Percentiles rank a stretch among this genome's conserved stretches.
Evolutionary conservation across 306 rosid species (phyloP).

Genomic region (Quercus mongolica): DNA sequence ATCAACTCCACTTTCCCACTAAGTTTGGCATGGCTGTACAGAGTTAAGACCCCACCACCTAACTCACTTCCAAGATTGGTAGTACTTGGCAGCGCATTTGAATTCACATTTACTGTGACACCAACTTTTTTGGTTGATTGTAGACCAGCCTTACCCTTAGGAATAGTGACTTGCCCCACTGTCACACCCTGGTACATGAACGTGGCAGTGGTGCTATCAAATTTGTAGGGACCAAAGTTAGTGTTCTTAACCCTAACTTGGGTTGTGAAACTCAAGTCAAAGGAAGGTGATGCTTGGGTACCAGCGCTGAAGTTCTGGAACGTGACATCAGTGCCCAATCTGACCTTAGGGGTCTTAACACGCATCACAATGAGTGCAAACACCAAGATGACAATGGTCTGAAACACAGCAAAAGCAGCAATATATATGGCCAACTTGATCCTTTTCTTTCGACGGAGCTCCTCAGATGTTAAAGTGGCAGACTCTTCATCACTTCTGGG

Average conservation of each 20-base stretch:
- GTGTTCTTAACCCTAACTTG: constrained; percentile 25
- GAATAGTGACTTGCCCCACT: constrained; percentile 19
- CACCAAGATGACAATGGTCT: not conserved
- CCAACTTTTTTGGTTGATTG: constrained; percentile 19
- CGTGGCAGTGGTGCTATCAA: not conserved
- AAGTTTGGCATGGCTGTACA: constrained; percentile 16
- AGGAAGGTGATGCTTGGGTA: not conserved
- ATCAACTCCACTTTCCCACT: constrained; percentile 26
- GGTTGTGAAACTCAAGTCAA: constrained; percentile 20
- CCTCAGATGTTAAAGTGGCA: not conserved
- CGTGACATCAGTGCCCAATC: not conserved
- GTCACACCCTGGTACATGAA: constrained; percentile 13
- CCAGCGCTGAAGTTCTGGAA: constrained; percentile 1
- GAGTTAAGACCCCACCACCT: constrained; percentile 5
- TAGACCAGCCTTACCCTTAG: constrained; percentile 17
- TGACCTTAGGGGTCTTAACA: constrained; percentile 4
- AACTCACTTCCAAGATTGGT: constrained; percentile 19
- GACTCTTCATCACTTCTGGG: constrained; percentile 2
- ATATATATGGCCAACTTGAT: constrained; percentile 8
- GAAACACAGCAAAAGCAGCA: not conserved
- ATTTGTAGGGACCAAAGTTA: constrained; percentile 30
- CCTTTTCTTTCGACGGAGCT: constrained; percentile 6
- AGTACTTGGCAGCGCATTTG: not conserved
- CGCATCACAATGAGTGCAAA: constrained; percentile 1
- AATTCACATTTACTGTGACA: constrained; percentile 21